Base-by-base conservation (phyloP, 352 stramenopile species). In the Pythium aphanidermatum region DNA sequence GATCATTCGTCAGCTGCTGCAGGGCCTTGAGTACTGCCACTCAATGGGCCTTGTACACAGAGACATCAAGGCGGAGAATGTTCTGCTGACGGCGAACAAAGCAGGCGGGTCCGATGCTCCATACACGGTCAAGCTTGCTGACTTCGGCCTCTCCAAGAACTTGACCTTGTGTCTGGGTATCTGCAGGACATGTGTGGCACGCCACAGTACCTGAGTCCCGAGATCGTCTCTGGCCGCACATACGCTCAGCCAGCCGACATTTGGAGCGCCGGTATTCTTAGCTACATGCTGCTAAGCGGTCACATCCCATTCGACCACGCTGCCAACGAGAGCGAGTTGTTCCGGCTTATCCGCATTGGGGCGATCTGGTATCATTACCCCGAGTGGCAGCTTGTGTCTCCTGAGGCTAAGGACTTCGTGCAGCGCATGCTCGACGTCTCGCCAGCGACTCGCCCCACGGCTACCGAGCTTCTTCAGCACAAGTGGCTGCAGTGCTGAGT, bases 161-260 rank as follows among this genome's bases (percentile, higher is more conserved):
- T 96, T 21, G 78, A 96, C 42, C 77, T 93, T 36, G 82, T 78
- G 14, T 87, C 91, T 71, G 80, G 68, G 7, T 75, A 72, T 35
- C 79, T 98, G 13, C 84, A 85, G 21, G 92, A 92, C 21, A 78
- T 96, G 54, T 98, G 95, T 63, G 95, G 95, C 34, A 98, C 95
- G 27, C 94, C 94, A 5, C 92, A 96, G 36, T 98, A 98, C 68
- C 72, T 98, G 27, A 96, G 93, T n/a, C 92, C 95, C 1, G 95
- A 98, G 70, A 95, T 98, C 63, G 70, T 98, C 9, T 83, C 90
- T 36, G 84, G 91, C 0, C 72, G 83, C 10, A 63, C 78, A 10
- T 97, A 98, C 54, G 90, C 86, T 49, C 90, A 81, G 24, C 86
- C 96, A 41, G 80, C 88, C 0, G 93, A 98, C 65, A 95, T 98